Base-by-base conservation (phyloP, 257 asterid genomes). In the Eucommia ulmoides region DNA sequence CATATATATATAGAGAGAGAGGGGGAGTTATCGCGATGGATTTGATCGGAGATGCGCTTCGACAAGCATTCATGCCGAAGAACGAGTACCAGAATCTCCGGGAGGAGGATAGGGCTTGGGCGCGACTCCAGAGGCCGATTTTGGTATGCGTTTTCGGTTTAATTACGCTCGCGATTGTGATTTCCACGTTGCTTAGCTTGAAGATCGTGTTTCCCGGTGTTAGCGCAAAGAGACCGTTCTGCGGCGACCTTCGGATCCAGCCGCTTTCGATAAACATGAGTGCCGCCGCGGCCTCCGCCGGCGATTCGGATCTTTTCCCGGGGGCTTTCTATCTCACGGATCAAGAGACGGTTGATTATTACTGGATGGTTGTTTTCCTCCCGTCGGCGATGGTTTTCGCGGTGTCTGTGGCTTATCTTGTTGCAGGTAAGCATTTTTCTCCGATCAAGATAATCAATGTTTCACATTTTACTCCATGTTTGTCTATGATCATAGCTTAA, bases 41-140 rank as follows among this genome's bases (percentile, higher is more conserved):
- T 33, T 56, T 81, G 18, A 72, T 84, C 3, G 77, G 92, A 23
- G 95, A 84, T 73, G 95, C 95, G 51, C 70, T 88, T 52, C 77
- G 95, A 65, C 97, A 88, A 78, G 88, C 95, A 17, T 88, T 88
- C 70, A 88, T 84, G 97, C 95, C 94, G 54, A 88, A 82, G 65
- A 86, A 74, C 74, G 89, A 88, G 70, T 79, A 84, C 75, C 73
- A 74, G 84, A 65, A 72, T 65, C 89, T 82, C 47, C 78, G 95
- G 19, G 94, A 84, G 45, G 95, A 88, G 75, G 94, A 82, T 10
- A 84, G 71, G 65, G 95, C 81, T 12, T 88, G 76, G 87, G 70
- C 68, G 45, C 80, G 75, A 73, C 63, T 88, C 1, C 94, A 74
- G 50, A 80, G 69, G 56, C 93, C 87, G 1, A 24, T 80, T n/a